Conservation (phyloP, 768 basidiomycete genomes). For the Cystobasidiopsis lactophilus region DNA sequence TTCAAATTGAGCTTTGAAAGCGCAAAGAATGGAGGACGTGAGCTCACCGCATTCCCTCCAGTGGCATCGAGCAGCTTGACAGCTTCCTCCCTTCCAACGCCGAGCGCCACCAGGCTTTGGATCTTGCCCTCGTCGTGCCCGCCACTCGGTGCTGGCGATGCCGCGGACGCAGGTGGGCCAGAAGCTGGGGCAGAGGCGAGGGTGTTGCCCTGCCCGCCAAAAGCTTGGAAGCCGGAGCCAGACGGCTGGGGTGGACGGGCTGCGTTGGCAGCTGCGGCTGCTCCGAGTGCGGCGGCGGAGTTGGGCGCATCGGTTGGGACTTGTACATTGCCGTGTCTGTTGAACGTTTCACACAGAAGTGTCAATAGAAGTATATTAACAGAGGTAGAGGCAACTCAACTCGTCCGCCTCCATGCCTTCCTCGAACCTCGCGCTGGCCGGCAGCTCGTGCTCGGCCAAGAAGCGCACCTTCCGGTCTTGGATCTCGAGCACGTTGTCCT, state of each 20-base stretch:
- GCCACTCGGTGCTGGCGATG: slow-evolving; percentile 18
- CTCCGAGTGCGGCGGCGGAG: slow-evolving; percentile 3
- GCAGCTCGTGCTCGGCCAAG: slow-evolving; percentile 82
- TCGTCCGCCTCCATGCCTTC: slow-evolving; percentile 24
- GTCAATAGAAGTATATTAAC: not conserved
- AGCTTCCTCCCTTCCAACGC: slow-evolving; percentile 53
- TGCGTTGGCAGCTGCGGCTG: slow-evolving; percentile 14
- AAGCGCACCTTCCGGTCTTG: slow-evolving; percentile 73
- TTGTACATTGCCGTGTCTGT: slow-evolving; percentile 17
- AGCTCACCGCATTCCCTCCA: slow-evolving; percentile 38
- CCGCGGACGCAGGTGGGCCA: slow-evolving; percentile 15
- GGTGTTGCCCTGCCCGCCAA: slow-evolving; percentile 17
- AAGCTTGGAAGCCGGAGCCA: slow-evolving; percentile 3
- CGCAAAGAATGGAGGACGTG: not conserved
- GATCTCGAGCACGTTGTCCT: slow-evolving; percentile 73
- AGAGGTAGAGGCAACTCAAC: not conserved
- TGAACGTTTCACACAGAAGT: no score
- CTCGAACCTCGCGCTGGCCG: slow-evolving; percentile 34
- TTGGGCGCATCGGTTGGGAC: slow-evolving; percentile 3
- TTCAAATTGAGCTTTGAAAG: not conserved
- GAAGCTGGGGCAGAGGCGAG: slow-evolving; percentile 5
- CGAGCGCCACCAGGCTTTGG: slow-evolving; percentile 46
- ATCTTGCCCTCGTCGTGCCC: slow-evolving; percentile 42
- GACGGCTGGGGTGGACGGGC: slow-evolving; percentile 15
- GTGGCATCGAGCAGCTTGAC: slow-evolving; percentile 53